phyloP scores from a whole-genome alignment of 352 stramenopile genomes.

The Globisporangium emineosum region DNA sequence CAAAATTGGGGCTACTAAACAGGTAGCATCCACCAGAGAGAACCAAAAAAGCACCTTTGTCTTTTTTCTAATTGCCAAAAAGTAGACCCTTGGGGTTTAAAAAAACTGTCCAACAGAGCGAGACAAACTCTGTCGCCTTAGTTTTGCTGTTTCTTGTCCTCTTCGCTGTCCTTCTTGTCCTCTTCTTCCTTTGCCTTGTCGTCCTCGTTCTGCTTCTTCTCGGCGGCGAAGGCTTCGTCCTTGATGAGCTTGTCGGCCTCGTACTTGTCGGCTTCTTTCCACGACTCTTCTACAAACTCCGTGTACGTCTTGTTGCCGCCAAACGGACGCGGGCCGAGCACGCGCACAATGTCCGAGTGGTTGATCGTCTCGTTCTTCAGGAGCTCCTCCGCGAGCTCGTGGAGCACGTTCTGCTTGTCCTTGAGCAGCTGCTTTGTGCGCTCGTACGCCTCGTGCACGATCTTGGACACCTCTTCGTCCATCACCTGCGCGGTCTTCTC shows the following conservation, averaged over 20 bases:
- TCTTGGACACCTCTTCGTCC: constrained; percentile 97
- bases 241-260: constrained; percentile 65
- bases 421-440: constrained; percentile 93
- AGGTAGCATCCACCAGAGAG: too few relatives aligned
- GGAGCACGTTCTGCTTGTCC: constrained; percentile 93
- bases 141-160: constrained; percentile 7
- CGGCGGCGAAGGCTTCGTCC: constrained; percentile 2
- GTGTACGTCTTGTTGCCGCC: constrained; percentile 94
- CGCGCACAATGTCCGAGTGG: constrained; percentile 95
- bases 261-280: constrained; percentile 81
- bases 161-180: background rate
- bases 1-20: too few relatives aligned
- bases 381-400: constrained; percentile 93
- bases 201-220: background rate
- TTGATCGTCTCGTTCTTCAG: constrained; percentile 99
- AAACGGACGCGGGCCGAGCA: constrained; percentile 94
- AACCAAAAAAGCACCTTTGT: background rate
- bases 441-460: constrained; percentile 97
- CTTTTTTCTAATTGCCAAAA: too few relatives aligned
- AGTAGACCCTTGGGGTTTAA: background rate
- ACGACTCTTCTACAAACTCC: constrained; percentile 92
- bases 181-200: background rate
- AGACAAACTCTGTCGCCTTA: background rate
- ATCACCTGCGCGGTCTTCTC: constrained; percentile 97
- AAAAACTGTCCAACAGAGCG: constrained; percentile 1